Evolutionary conservation across 768 basidiomycete species (phyloP).

Genomic region (Pulveroboletus sp.): DNA sequence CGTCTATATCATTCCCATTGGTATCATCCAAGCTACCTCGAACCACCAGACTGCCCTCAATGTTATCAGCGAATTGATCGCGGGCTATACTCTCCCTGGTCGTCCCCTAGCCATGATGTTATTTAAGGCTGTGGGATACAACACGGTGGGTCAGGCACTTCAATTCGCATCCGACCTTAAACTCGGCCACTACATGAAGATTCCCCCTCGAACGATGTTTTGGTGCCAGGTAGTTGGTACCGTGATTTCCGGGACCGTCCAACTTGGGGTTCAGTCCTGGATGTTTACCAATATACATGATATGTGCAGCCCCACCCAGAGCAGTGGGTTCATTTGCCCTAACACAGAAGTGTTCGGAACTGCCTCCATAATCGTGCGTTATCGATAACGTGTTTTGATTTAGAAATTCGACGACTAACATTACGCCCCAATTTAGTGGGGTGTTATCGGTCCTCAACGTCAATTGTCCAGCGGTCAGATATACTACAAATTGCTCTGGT

Average conservation of each 20-base stretch:
- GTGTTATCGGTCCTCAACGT: conserved; percentile 76
- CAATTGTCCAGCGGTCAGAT: conserved; percentile 67
- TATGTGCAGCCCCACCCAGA: conserved; percentile 25
- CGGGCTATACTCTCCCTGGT: conserved; percentile 53
- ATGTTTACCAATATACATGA: conserved; percentile 29
- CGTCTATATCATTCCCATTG: conserved; percentile 73
- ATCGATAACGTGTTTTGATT: background rate
- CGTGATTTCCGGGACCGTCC: too few relatives aligned
- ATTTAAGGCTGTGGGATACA: conserved; percentile 69
- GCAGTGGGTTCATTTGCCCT: conserved; percentile 27
- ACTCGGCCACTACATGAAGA: too few relatives aligned
- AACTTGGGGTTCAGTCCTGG: too few relatives aligned
- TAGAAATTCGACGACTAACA: background rate
- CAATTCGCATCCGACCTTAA: conserved; percentile 55
- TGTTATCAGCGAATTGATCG: conserved; percentile 71
- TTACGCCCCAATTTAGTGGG: conserved; percentile 38
- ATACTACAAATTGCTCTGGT: conserved; percentile 60
- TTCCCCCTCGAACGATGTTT: too few relatives aligned
- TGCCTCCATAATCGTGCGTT: conserved; percentile 47
- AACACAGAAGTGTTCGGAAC: conserved; percentile 45
- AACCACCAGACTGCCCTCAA: conserved; percentile 69
- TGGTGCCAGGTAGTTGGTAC: too few relatives aligned
- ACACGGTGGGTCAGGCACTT: conserved; percentile 61
- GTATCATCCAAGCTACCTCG: conserved; percentile 73
- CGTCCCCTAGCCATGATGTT: conserved; percentile 75